Base-by-base conservation (phyloP, 345 rosid species). In the Pseudoturritis turrita region DNA sequence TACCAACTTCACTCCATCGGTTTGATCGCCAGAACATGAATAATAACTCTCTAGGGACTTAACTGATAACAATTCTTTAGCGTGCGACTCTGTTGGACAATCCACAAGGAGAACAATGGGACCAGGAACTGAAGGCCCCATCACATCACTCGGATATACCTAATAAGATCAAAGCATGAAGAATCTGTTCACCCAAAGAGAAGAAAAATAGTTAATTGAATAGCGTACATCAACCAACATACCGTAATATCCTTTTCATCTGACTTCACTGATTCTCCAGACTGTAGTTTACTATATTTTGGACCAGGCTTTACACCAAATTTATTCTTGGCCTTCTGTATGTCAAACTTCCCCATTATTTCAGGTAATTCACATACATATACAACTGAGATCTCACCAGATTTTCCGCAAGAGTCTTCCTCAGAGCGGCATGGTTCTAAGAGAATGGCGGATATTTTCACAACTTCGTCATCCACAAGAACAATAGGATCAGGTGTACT, bases 141-240 rank as follows among this genome's bases (percentile, higher is more conserved):
- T 84, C 23, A 94, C 98, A 72, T 94, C 98, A 79, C 92, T 77
- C 10, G 98, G 98, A 84, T 91, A 19, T 72, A 94, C 91, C 97
- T 93, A 18, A 14, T n/a, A n/a, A 37, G 25, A 56, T 14, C 65
- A 73, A 63, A 56, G 22, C 14, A 65, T 47, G 12, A 47, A 37
- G 23, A 56, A 56, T 10, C 19, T 15, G 10, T 43, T 5, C n/a
- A 44, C 25, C 22, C 47, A 31, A 14, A 44, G 4, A 50, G 13
- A 33, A 5, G 19, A 39, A 21, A 35, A 25, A 14, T 4, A 56
- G 12, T 19, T n/a, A 58, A n/a, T 1, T 26, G 51, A 22, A 64
- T 37, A 2, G n/a, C 25, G 44, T 17, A 23, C 11, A 54, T 36
- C 40, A 57, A 39, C 55, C 33, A 62, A 78, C 89, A 55, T 81